Conservation (phyloP, 164 flowering plant species). For the Tetracentron sinense region DNA sequence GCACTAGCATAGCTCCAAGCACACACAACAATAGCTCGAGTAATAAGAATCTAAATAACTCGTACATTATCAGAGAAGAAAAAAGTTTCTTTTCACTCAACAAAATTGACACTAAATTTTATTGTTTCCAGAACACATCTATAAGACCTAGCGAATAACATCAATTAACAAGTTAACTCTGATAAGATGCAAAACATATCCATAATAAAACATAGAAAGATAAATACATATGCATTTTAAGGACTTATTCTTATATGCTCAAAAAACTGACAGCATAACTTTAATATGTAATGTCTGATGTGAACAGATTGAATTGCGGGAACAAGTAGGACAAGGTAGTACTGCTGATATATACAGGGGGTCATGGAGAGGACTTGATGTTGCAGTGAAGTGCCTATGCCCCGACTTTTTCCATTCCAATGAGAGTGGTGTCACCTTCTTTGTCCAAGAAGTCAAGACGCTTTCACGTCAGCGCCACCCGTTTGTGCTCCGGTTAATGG, state of each 20-base stretch:
- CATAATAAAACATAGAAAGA: too few species aligned
- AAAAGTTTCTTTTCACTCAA: too few species aligned
- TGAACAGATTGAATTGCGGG: conserved; percentile 47
- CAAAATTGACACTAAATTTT: too few species aligned
- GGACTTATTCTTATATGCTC: too few species aligned
- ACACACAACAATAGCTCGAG: too few species aligned
- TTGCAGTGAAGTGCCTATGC: conserved; percentile 62
- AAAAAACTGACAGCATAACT: neutral
- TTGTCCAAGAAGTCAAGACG: conserved; percentile 52
- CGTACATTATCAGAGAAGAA: too few species aligned
- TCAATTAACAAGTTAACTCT: too few species aligned
- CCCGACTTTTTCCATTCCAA: conserved; percentile 42
- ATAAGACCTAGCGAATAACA: too few species aligned
- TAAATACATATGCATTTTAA: neutral
- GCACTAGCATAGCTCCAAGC: too few species aligned
- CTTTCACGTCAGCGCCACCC: conserved; percentile 56
- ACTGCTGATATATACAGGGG: conserved; percentile 54
- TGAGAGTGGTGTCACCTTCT: conserved; percentile 35
- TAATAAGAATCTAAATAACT: too few species aligned
- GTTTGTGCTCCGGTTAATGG: conserved; percentile 53
- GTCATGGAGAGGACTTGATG: conserved; percentile 59
- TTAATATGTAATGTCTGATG: neutral
- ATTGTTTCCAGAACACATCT: too few species aligned
- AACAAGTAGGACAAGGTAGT: conserved; percentile 45
- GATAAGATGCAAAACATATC: too few species aligned